Percentiles rank a stretch among this genome's conserved stretches.
Evolutionary conservation across 1,284 basidiomycete genomes (phyloP).

Genomic region (Leccinum subrobustum): DNA sequence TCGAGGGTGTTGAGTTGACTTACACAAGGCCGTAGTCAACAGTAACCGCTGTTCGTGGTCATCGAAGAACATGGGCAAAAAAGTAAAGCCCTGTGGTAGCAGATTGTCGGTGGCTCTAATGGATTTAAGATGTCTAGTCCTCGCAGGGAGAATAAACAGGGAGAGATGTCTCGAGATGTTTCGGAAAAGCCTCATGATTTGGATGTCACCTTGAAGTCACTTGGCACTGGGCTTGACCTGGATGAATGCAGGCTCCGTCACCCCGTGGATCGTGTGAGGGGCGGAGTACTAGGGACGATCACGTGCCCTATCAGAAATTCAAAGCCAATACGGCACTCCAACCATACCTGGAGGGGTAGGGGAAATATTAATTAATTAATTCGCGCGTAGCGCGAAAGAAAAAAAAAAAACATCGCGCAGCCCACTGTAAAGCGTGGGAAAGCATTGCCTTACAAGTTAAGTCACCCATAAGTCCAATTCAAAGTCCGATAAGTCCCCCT

Average conservation of each 20-base stretch:
- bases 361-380: no score
- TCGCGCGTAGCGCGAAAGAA: no score
- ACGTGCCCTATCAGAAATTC: no score
- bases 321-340: no score
- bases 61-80: conserved; percentile 56
- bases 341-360: no score
- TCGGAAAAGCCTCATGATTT: conserved; percentile 12
- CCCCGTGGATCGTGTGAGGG: no score
- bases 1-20: conserved; percentile 64
- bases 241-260: neutral
- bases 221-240: neutral
- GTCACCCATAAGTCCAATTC: no score
- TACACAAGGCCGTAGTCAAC: conserved; percentile 50
- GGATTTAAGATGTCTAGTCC: conserved; percentile 15
- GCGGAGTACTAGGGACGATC: no score
- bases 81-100: conserved; percentile 41
- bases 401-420: no score
- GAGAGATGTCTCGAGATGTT: neutral
- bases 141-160: neutral
- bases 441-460: no score
- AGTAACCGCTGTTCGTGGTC: conserved; percentile 57
- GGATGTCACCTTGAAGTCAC: neutral
- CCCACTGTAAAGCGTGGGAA: no score
- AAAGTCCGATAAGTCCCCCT: no score
- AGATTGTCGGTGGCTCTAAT: neutral